These are phyloP conservation scores for Candida morakotiae DNA, from an alignment of 805 yeast genomes.

Conservation along the genomic window DNA sequence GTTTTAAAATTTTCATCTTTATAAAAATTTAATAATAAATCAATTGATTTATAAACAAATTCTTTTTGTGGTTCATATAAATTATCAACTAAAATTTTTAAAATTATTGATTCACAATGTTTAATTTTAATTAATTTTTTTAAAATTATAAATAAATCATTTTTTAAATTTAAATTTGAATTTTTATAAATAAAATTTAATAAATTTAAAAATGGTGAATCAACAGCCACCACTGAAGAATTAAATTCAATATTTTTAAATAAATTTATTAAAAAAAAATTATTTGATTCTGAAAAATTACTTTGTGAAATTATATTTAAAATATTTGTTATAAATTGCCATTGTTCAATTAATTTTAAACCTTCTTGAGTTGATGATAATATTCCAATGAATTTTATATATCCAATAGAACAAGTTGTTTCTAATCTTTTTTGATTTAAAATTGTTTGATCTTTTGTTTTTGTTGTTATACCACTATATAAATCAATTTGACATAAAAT, in stretches of 20 bases:
- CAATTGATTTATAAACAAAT: slow-evolving; percentile 18
- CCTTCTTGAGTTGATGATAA: slow-evolving; percentile 62
- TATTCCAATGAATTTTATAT: slow-evolving; percentile 73
- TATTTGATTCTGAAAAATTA: slow-evolving; percentile 24
- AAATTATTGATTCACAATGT: slow-evolving; percentile 44
- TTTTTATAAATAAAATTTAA: slow-evolving; percentile 61
- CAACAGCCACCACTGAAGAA: slow-evolving; percentile 19
- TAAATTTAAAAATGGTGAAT: slow-evolving; percentile 64
- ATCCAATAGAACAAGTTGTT: slow-evolving; percentile 68
- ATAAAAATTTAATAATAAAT: slow-evolving; percentile 18
- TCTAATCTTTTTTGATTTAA: slow-evolving; percentile 58
- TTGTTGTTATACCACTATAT: slow-evolving; percentile 64
- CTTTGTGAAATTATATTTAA: slow-evolving; percentile 62
- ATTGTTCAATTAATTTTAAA: slow-evolving; percentile 62
- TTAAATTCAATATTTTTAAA: slow-evolving; percentile 62
- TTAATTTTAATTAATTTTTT: slow-evolving; percentile 32
- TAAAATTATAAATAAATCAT: slow-evolving; percentile 54
- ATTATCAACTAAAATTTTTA: slow-evolving; percentile 57
- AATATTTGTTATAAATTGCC: slow-evolving; percentile 81
- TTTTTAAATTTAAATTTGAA: slow-evolving; percentile 47
- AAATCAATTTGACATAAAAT: slow-evolving; percentile 84
- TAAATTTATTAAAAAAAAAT: slow-evolving; percentile 53
- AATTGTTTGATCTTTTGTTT: slow-evolving; percentile 66
- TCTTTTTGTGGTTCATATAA: slow-evolving; percentile 57
- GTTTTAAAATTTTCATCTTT: slow-evolving; percentile 28